Conservation (phyloP, 768 basidiomycete genomes). For the Gloeophyllum trabeum region DNA sequence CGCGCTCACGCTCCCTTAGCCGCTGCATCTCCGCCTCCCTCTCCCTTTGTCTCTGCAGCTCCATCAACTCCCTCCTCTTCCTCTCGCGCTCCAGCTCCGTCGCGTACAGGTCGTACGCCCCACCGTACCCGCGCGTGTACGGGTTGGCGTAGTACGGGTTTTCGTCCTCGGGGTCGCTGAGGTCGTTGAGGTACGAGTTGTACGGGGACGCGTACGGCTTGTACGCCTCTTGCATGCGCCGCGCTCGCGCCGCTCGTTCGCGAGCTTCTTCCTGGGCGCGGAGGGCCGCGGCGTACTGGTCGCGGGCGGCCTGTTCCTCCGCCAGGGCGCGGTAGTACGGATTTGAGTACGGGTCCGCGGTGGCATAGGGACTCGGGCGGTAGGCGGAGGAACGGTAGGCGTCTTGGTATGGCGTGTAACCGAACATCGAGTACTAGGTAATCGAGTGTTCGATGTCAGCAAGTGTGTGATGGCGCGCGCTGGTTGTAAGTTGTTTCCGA, state of each 20-base stretch:
- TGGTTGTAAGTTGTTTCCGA: no score
- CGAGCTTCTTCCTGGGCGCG: conserved; percentile 18
- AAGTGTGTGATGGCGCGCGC: no score
- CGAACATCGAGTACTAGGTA: no score
- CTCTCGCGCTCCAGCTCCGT: conserved; percentile 7
- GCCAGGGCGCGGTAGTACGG: conserved; percentile 15
- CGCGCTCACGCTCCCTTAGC: conserved; percentile 8
- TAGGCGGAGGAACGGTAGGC: not conserved
- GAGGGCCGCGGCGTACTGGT: conserved; percentile 14
- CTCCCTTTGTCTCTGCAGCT: conserved; percentile 8
- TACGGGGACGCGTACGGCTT: conserved; percentile 11
- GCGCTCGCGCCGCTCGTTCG: conserved; percentile 15
- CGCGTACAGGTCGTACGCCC: conserved; percentile 2
- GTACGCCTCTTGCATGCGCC: conserved; percentile 6
- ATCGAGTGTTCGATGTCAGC: no score
- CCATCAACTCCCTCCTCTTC: conserved; percentile 5
- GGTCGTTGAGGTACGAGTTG: conserved; percentile 13
- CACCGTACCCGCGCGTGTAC: not conserved
- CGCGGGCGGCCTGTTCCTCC: conserved; percentile 17
- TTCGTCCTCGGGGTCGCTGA: conserved; percentile 9
- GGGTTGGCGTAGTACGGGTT: conserved; percentile 3
- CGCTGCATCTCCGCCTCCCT: not conserved
- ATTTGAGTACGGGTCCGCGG: not conserved
- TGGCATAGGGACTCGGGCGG: no score
- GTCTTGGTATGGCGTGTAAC: not conserved